Evolutionary conservation across 2,329 filamentous ascomycete genomes (phyloP), one percentile per base, ranked within the genome.

Genomic region (Trematosphaeria pertusa): DNA sequence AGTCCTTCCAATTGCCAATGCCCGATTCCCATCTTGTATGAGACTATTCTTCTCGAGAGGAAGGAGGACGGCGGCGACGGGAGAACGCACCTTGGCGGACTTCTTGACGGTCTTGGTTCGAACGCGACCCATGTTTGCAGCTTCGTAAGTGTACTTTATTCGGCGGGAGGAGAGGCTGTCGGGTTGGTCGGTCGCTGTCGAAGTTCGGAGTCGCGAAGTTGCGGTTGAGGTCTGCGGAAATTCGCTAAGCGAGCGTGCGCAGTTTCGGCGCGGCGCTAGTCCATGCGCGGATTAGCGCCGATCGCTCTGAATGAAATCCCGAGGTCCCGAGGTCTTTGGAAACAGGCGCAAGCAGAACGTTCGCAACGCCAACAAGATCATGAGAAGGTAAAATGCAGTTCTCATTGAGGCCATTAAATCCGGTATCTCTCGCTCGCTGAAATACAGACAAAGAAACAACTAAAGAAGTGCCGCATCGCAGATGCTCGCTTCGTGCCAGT

Each of bases 31-130:
- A 31, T 31, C 28, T 26, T 14, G 35, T 15, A 11, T 9, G 15
- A n/a, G 17, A 21, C 12, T 34, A 22, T 17, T 17, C 41, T 10
- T 36, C 87, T 96, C 91, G 79, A 97, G 96, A 82, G 97, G 91
- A 84, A 96, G 7, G 24, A 7, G 24, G 24, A 12, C 8, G 7
- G 12, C 24, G 24, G 24, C 8, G 12, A 28, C 12, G 10, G 37
- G 14, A n/a, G 20, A 15, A 46, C 82, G 93, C 91, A 83, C 91
- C 89, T 99, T 99, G 83, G 94, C 92, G 84, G 86, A 88, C 79
- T 87, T 87, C 82, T 88, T 88, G 73, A 88, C 86, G 68, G 85
- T 87, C 83, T 82, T 81, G 51, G 79, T 81, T 58, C 79, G 75
- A 70, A 81, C 79, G 70, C 79, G 79, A 80, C 79, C 79, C 79